phyloP scores from a whole-genome alignment of 1,139 yeast genomes.

The Debaryomycetaceae sp. region DNA sequence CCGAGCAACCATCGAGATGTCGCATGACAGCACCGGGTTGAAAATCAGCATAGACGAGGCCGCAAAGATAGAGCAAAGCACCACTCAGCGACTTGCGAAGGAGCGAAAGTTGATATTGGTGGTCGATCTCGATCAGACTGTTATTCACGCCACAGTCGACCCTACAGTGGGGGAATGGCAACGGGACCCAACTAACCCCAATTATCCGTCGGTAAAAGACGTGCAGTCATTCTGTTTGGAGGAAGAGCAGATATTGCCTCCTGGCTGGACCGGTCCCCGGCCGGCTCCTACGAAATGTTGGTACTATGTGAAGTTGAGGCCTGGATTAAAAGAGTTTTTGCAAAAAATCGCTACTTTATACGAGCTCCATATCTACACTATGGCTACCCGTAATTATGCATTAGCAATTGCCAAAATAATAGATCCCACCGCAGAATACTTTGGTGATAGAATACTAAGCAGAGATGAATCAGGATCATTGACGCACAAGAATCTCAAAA shows the following conservation, averaged over 20 bases:
- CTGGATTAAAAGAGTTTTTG: slow-evolving; percentile 76
- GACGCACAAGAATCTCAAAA: slow-evolving; percentile 81
- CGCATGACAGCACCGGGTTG: slow-evolving; percentile 85
- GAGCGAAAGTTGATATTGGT: slow-evolving; percentile 79
- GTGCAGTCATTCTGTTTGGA: slow-evolving; percentile 74
- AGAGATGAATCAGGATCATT: slow-evolving; percentile 94
- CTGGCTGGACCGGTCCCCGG: slow-evolving; percentile 55
- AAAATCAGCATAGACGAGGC: slow-evolving; percentile 88
- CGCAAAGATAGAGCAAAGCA: slow-evolving; percentile 67
- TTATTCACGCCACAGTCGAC: slow-evolving; percentile 96
- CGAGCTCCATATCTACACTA: slow-evolving; percentile 93
- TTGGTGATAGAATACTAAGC: slow-evolving; percentile 87
- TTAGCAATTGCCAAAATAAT: slow-evolving; percentile 84
- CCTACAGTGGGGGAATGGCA: slow-evolving; percentile 98
- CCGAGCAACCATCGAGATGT: slow-evolving; percentile 82
- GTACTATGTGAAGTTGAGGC: slow-evolving; percentile 91
- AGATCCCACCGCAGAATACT: slow-evolving; percentile 82
- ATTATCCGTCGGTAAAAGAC: slow-evolving; percentile 78
- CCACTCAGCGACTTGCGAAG: slow-evolving; percentile 58
- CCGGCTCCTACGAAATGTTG: slow-evolving; percentile 63
- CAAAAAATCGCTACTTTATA: slow-evolving; percentile 59
- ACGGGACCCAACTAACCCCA: slow-evolving; percentile 78
- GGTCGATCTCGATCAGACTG: slow-evolving; percentile 96
- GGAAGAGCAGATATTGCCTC: slow-evolving; percentile 66
- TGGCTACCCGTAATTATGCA: slow-evolving; percentile 98